Evolutionary conservation across 2,329 filamentous ascomycete genomes (phyloP).

Genomic region (Fusarium hostae): DNA sequence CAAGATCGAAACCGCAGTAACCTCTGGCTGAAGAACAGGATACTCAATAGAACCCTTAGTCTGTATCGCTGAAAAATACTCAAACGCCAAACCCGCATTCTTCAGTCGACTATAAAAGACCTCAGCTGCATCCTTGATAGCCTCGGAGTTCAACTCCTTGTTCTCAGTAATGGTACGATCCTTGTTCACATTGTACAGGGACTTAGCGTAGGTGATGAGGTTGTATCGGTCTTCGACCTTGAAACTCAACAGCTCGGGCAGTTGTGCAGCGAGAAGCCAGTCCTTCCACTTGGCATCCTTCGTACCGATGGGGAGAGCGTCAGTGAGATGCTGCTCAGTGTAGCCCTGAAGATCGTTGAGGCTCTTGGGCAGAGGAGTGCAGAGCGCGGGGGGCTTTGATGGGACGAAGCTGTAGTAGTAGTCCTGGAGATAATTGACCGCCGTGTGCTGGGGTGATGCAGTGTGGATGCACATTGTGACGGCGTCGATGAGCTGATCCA

Average conservation of each 20-base stretch:
- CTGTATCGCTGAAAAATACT: slow-evolving; percentile 1
- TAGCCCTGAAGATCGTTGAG: slow-evolving; percentile 8
- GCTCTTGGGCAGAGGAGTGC: slow-evolving; percentile 3
- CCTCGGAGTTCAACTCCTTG: background rate
- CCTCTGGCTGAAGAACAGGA: slow-evolving; percentile 20
- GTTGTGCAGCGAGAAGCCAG: slow-evolving; percentile 19
- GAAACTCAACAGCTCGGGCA: slow-evolving; percentile 28
- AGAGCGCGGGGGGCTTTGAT: slow-evolving; percentile 29
- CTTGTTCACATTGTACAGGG: slow-evolving; percentile 23
- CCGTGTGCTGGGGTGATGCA: slow-evolving; percentile 25
- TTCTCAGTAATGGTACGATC: background rate
- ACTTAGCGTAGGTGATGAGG: slow-evolving; percentile 28
- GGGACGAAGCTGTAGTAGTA: slow-evolving; percentile 36
- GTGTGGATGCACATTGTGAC: slow-evolving; percentile 37
- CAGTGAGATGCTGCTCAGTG: slow-evolving; percentile 22
- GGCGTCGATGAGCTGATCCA: slow-evolving; percentile 28
- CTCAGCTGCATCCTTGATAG: slow-evolving; percentile 6
- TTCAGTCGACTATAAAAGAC: slow-evolving; percentile 8
- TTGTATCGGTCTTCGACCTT: slow-evolving; percentile 29
- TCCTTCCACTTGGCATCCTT: slow-evolving; percentile 31
- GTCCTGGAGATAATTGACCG: slow-evolving; percentile 34
- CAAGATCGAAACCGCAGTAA: slow-evolving; percentile 24
- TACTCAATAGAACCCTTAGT: slow-evolving; percentile 20
- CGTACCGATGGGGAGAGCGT: slow-evolving; percentile 23
- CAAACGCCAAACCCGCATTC: background rate